These are phyloP conservation scores for Dioszegia hungarica DNA, from an alignment of 768 basidiomycete genomes.

Conservation along the genomic window DNA sequence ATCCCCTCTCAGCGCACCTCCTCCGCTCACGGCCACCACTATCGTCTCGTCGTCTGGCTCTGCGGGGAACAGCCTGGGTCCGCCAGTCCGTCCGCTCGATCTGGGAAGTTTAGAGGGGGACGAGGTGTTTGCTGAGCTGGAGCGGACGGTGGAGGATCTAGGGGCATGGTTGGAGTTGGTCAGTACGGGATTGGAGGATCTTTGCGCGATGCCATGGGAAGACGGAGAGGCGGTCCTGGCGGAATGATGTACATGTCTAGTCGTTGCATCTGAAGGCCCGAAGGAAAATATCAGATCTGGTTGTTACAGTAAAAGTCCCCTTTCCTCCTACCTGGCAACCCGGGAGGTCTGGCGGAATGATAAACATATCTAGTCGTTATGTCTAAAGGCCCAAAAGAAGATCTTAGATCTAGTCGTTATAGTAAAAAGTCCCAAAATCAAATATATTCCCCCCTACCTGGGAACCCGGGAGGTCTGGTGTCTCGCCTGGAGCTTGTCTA, in stretches of 20 bases:
- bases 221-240: not conserved
- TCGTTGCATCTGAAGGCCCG: no score
- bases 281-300: no score
- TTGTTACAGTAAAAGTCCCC: no score
- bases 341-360: no score
- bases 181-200: constrained; percentile 63
- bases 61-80: constrained; percentile 6
- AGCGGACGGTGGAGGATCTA: constrained; percentile 68
- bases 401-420: no score
- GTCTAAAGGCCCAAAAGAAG: no score
- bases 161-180: constrained; percentile 69
- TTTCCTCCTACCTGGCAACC: no score
- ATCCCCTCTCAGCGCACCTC: constrained; percentile 24
- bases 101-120: constrained; percentile 60
- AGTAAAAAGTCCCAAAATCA: not conserved
- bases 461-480: constrained; percentile 6
- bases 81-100: constrained; percentile 62
- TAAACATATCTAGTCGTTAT: no score
- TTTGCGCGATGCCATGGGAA: constrained; percentile 44
- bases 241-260: no score
- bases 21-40: not conserved
- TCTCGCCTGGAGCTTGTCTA: constrained; percentile 31
- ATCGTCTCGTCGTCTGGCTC: not conserved
- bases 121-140: constrained; percentile 65
- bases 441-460: no score